These are phyloP conservation scores for Monosporascus sp. DNA, from an alignment of 2,329 filamentous ascomycete species.

Conservation along the genomic window DNA sequence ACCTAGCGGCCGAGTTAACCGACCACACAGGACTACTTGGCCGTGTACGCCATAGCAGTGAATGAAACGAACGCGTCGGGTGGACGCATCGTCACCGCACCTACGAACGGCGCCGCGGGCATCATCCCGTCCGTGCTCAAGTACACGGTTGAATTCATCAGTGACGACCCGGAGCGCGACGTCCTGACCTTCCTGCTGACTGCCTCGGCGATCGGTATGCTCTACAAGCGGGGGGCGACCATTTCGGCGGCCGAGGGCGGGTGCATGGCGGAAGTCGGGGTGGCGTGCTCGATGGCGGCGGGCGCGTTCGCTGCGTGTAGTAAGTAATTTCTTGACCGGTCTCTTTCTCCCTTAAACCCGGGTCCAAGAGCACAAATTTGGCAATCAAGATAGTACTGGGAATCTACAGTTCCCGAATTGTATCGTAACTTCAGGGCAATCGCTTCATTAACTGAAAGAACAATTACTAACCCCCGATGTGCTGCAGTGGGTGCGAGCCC, in stretches of 20 bases:
- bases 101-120: conserved; percentile 46
- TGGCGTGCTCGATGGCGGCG: conserved; percentile 48
- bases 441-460: no score
- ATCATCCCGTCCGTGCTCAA: conserved; percentile 48
- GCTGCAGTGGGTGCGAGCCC: conserved; percentile 39
- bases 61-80: conserved; percentile 50
- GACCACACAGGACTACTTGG: conserved; percentile 34
- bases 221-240: conserved; percentile 48
- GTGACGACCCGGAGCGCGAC: conserved; percentile 45
- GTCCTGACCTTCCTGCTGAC: conserved; percentile 45
- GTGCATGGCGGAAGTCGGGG: conserved; percentile 50
- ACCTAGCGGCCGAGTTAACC: not conserved
- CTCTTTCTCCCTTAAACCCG: no score
- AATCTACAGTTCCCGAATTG: no score
- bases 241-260: conserved; percentile 48
- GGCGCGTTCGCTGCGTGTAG: conserved; percentile 45
- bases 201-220: conserved; percentile 46
- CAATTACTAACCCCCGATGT: no score
- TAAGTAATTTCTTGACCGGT: no score
- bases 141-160: conserved; percentile 45
- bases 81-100: conserved; percentile 46
- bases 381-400: no score
- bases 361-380: no score
- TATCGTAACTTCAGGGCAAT: no score
- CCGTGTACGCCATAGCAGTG: conserved; percentile 47